These are phyloP conservation scores for Umbilicus rupestris DNA, from an alignment of 164 flowering plant species.

Conservation along the genomic window DNA sequence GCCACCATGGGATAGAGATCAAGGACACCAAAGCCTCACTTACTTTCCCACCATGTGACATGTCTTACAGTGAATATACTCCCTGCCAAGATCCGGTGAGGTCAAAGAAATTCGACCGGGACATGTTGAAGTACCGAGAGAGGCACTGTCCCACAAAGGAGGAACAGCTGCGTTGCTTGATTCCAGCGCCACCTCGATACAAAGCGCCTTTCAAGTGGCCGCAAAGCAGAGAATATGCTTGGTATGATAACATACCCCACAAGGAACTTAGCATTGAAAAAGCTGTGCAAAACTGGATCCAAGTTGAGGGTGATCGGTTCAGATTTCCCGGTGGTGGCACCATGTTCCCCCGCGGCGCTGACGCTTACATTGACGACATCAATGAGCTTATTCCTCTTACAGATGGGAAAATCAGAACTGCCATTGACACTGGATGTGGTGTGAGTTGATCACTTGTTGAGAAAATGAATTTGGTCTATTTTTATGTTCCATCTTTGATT, in stretches of 20 bases:
- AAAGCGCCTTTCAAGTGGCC: conserved; percentile 96
- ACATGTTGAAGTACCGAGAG: conserved; percentile 74
- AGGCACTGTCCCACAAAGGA: conserved; percentile 78
- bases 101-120: conserved; percentile 50
- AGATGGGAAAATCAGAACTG: conserved; percentile 71
- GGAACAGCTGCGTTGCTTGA: conserved; percentile 53
- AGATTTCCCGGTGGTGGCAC: conserved; percentile 95
- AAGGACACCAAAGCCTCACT: conserved; percentile 19
- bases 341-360: conserved; percentile 93
- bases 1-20: conserved; percentile 52
- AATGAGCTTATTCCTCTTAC: conserved; percentile 61
- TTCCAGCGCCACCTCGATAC: conserved; percentile 89
- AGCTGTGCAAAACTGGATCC: conserved; percentile 94
- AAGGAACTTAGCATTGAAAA: conserved; percentile 90
- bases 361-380: conserved; percentile 86
- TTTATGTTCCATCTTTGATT: background rate
- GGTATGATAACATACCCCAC: conserved; percentile 91
- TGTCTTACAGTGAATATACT: conserved; percentile 68
- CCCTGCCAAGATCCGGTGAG: conserved; percentile 69
- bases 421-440: conserved; percentile 93
- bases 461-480: background rate
- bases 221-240: conserved; percentile 84
- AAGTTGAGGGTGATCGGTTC: conserved; percentile 81
- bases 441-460: conserved; percentile 29
- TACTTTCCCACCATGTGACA: conserved; percentile 53